Percentiles rank a stretch among this genome's conserved stretches.
Evolutionary conservation across 805 yeast species (phyloP).

Genomic region (Zygoascus flipseniorum): DNA sequence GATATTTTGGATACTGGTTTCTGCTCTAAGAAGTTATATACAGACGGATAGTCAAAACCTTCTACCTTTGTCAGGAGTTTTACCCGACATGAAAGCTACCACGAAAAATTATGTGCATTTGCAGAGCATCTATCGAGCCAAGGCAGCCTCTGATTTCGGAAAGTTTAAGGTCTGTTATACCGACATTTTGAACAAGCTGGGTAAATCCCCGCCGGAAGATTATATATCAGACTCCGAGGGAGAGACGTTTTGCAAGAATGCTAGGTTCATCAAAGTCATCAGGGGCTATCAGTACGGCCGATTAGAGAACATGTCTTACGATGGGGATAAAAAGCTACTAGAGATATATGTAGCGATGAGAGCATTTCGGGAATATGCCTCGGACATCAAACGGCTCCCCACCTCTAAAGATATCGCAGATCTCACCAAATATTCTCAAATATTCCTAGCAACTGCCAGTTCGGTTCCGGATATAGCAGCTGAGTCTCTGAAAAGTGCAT

Average conservation of each 20-base stretch:
- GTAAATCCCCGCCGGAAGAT: slow-evolving; percentile 19
- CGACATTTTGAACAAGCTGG: slow-evolving; percentile 23
- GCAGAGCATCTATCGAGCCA: slow-evolving; percentile 48
- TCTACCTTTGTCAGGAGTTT: slow-evolving; percentile 63
- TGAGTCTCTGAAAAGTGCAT: background rate
- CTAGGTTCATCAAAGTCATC: slow-evolving; percentile 43
- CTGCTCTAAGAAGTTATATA: slow-evolving; percentile 47
- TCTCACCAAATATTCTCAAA: background rate
- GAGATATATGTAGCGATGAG: slow-evolving; percentile 21
- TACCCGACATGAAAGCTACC: slow-evolving; percentile 87
- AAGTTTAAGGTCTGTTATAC: slow-evolving; percentile 32
- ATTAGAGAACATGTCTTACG: background rate
- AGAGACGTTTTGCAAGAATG: slow-evolving; percentile 52
- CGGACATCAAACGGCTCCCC: background rate
- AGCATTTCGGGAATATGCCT: slow-evolving; percentile 14
- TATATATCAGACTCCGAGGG: slow-evolving; percentile 33
- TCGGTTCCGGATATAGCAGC: background rate
- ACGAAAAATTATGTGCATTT: slow-evolving; percentile 53
- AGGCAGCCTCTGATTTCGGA: slow-evolving; percentile 43
- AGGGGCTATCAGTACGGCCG: slow-evolving; percentile 31
- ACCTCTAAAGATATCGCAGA: background rate
- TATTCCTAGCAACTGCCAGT: background rate
- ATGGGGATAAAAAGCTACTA: slow-evolving; percentile 9
- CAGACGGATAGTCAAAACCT: slow-evolving; percentile 19
- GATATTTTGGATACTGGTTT: slow-evolving; percentile 54